Conservation (phyloP, 2,329 filamentous ascomycete species). For the Pestalotiopsis sp. region DNA sequence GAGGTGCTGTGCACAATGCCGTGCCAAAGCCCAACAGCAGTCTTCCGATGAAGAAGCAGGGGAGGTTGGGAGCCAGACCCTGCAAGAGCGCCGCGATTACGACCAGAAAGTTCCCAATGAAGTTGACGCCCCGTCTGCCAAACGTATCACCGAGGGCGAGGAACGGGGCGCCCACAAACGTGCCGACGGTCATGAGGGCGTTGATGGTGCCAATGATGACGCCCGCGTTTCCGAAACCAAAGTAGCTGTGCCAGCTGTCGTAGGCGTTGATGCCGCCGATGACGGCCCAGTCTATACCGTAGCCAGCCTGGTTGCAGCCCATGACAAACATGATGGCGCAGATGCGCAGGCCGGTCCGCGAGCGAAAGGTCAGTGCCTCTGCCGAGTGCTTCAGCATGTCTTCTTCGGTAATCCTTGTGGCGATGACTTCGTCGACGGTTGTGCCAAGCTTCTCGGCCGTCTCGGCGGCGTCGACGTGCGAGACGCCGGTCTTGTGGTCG, state of each 20-base stretch:
- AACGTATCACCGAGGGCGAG: conserved; percentile 52
- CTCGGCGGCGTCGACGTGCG: conserved; percentile 25
- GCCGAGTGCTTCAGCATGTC: conserved; percentile 43
- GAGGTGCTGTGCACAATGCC: conserved; percentile 28
- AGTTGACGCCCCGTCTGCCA: conserved; percentile 52
- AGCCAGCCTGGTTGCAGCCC: conserved; percentile 49
- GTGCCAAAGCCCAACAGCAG: conserved; percentile 19
- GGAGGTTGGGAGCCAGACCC: conserved; percentile 21
- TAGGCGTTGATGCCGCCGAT: conserved; percentile 48
- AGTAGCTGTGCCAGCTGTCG: conserved; percentile 44
- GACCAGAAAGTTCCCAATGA: conserved; percentile 47
- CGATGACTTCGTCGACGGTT: conserved; percentile 45
- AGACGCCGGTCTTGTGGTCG: conserved; percentile 11
- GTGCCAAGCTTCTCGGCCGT: conserved; percentile 34
- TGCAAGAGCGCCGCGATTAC: conserved; percentile 45
- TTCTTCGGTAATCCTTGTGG: conserved; percentile 48
- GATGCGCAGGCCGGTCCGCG: conserved; percentile 42
- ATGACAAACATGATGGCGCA: conserved; percentile 45
- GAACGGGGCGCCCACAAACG: conserved; percentile 50
- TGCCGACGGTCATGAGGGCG: conserved; percentile 49
- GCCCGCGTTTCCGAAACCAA: conserved; percentile 43
- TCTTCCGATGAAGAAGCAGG: conserved; percentile 12
- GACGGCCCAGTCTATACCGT: conserved; percentile 52
- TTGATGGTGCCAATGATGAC: conserved; percentile 45
- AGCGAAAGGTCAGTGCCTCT: conserved; percentile 42